A percentile compares a stretch with the other conserved stretches of the same genome.
Evolutionary conservation across 768 basidiomycete genomes (phyloP).

Genomic region (Dioszegia crocea): DNA sequence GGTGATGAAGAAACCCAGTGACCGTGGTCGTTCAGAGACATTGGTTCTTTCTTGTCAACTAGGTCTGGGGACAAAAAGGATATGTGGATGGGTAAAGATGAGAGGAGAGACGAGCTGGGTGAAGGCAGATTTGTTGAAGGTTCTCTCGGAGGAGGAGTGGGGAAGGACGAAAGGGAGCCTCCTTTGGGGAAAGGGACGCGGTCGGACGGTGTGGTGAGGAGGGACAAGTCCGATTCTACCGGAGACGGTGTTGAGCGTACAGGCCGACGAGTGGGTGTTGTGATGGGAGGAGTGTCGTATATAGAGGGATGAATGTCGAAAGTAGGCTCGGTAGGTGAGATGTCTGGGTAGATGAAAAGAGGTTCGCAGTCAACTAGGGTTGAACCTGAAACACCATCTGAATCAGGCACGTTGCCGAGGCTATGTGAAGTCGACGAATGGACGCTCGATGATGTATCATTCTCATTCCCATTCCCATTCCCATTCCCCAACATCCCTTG

Average conservation of each 20-base stretch:
- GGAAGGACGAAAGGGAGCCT: conserved; percentile 1
- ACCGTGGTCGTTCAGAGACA: conserved; percentile 6
- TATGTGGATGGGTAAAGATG: conserved; percentile 8
- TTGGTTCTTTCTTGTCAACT: not conserved
- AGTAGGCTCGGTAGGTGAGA: not conserved
- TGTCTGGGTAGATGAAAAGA: not conserved
- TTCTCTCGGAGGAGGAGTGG: conserved; percentile 4
- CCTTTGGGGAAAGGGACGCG: not conserved
- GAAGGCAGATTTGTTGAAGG: not conserved
- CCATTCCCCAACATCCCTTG: too few species aligned
- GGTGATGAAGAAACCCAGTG: not conserved
- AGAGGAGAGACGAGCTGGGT: conserved; percentile 2
- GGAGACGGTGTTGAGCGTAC: not conserved
- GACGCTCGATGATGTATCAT: too few species aligned
- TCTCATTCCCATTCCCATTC: too few species aligned
- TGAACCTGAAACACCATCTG: not conserved
- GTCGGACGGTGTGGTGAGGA: not conserved
- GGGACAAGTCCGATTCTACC: not conserved
- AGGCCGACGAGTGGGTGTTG: not conserved
- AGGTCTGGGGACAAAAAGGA: not conserved
- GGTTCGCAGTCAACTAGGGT: not conserved
- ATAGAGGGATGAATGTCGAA: not conserved
- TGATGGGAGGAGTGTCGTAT: too few species aligned
- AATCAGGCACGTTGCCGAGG: conserved; percentile 2
- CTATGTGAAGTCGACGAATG: not conserved